Base-by-base conservation (phyloP, 2,329 filamentous ascomycete species). In the Blastomyces percursus region DNA sequence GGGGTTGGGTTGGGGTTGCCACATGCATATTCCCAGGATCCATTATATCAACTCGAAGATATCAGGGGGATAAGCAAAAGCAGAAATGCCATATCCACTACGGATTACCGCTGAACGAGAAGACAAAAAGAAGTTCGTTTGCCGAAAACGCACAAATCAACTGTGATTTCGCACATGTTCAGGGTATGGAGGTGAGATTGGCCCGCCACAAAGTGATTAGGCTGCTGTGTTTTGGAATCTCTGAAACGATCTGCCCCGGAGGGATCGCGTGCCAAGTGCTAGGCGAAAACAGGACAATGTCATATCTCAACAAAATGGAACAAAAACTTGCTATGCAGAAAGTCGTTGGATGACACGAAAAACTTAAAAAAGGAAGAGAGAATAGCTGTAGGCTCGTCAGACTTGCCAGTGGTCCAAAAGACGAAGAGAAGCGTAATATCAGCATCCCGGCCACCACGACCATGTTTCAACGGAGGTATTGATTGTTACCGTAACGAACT, bases 231-330 rank as follows among this genome's bases (percentile, higher is more conserved):
- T 57, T 57, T 21, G 42, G 21, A 57, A 42, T 32, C 35, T 21
- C n/a, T 46, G 40, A 59, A 48, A 30, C 27, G 56, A 59, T 59
- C 56, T 38, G 16, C 56, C 35, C 19, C 21, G 40, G 40, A 19
- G 16, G 38, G 14, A 59, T 48, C 14, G 27, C 42, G 48, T 48
- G 56, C 56, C 56, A 59, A 59, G 56, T 46, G 42, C 56, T 59
- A 35, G 40, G 56, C 56, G 42, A 59, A 48, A 59, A 59, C 7
- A 4, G 40, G 19, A 2, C 8, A 55, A 11, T 21, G 32, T 55
- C 51, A n/a, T 55, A 55, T 35, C 14, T 35, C 51, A 35, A 35
- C 30, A 54, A 35, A 35, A 50, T 24, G 12, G 48, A 27, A 51
- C 24, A 51, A 27, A 16, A 30, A 16, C 48, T 12, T 51, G 48